Percentiles rank a stretch among this genome's conserved stretches.
Evolutionary conservation across 192 early-diverging fungal species (phyloP).

Genomic region (Spizellomyces sp.): DNA sequence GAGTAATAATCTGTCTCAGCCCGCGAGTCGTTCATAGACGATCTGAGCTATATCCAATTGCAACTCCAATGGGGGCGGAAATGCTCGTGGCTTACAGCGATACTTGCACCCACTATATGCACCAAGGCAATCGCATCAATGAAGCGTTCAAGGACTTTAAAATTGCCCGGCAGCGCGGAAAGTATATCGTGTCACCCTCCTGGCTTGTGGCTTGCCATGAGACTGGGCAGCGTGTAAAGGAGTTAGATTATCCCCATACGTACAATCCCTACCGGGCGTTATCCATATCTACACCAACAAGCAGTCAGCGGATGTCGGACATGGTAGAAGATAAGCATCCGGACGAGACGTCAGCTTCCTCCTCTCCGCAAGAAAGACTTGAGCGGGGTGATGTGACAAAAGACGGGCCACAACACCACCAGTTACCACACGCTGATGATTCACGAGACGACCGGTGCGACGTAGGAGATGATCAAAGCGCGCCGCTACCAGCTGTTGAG

Average conservation of each 20-base stretch:
- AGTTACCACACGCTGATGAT: too few relatives aligned
- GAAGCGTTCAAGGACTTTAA: constrained; percentile 46
- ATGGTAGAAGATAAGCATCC: neutral
- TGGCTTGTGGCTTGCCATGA: constrained; percentile 43
- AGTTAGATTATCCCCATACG: constrained; percentile 48
- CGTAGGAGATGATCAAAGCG: too few relatives aligned
- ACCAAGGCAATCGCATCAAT: constrained; percentile 32
- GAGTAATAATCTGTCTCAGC: constrained; percentile 36
- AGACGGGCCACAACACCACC: too few relatives aligned
- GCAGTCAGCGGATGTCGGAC: neutral
- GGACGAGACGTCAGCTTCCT: too few relatives aligned
- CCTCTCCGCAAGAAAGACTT: too few relatives aligned
- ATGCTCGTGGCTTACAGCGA: constrained; percentile 32
- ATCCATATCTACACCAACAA: constrained; percentile 14
- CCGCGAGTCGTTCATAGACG: constrained; percentile 16
- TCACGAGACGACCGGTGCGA: too few relatives aligned
- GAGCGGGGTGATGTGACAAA: too few relatives aligned
- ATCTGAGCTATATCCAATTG: constrained; percentile 20
- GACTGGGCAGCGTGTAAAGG: constrained; percentile 31
- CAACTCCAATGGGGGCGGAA: constrained; percentile 35
- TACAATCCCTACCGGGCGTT: constrained; percentile 38
- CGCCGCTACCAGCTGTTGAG: constrained; percentile 3
- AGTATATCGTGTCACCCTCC: constrained; percentile 39
- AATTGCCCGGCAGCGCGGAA: constrained; percentile 16
- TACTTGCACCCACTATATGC: constrained; percentile 48